These are phyloP conservation scores for Nemania serpens DNA, from an alignment of 2,329 filamentous ascomycete genomes.

Conservation along the genomic window DNA sequence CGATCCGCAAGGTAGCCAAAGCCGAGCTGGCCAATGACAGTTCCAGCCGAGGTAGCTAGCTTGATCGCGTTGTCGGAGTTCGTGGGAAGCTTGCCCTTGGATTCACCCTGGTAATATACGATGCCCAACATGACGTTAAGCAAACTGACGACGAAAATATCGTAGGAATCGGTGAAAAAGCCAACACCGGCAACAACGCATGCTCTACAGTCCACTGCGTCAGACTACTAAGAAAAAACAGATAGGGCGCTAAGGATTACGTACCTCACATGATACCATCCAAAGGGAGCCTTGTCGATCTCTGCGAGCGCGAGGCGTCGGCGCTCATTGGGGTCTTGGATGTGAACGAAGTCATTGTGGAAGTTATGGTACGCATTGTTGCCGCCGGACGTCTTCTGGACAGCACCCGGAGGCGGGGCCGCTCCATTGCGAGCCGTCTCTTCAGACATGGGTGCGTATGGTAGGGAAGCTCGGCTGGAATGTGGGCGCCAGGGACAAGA, in stretches of 20 bases:
- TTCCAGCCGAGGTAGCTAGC: conserved; percentile 80
- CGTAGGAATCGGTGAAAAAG: conserved; percentile 88
- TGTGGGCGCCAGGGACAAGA: not conserved
- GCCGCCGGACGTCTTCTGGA: conserved; percentile 61
- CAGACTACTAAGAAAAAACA: conserved; percentile 4
- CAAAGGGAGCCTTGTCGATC: conserved; percentile 80
- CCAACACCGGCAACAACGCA: conserved; percentile 80
- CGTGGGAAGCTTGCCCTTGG: conserved; percentile 63
- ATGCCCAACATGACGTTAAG: conserved; percentile 78
- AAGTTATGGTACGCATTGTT: conserved; percentile 78
- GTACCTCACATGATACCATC: conserved; percentile 76
- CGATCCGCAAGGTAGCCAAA: conserved; percentile 81
- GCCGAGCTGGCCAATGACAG: conserved; percentile 78
- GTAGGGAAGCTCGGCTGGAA: not conserved
- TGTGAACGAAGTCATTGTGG: conserved; percentile 70
- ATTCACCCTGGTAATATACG: conserved; percentile 65
- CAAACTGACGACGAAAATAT: conserved; percentile 78
- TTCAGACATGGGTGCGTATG: conserved; percentile 30
- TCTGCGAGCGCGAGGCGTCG: conserved; percentile 78
- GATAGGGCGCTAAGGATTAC: not conserved
- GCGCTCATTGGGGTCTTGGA: conserved; percentile 76
- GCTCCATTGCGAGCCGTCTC: conserved; percentile 18
- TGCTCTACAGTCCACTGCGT: conserved; percentile 52
- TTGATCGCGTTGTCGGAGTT: conserved; percentile 81
- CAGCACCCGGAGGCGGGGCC: conserved; percentile 16